Conservation (phyloP, 495 filamentous ascomycete genomes). For the Penicillium desertorum region DNA sequence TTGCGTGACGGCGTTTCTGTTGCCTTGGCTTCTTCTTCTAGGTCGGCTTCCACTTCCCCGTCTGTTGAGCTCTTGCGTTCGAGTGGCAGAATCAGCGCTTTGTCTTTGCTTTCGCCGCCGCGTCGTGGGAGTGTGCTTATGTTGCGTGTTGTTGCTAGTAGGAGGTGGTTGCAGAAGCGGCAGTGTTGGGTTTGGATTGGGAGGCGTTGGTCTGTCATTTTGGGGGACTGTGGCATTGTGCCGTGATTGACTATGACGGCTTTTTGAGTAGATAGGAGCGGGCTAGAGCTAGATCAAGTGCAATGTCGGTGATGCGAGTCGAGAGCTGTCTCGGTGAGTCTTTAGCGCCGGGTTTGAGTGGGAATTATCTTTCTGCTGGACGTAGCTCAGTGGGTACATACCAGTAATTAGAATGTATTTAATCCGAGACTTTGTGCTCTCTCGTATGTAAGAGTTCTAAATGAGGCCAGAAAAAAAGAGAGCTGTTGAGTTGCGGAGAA, state of each 20-base stretch:
- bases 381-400: neutral
- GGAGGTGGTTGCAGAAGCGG: constrained; percentile 66
- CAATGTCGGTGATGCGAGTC: neutral
- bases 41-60: constrained; percentile 5
- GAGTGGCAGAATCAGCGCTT: constrained; percentile 31
- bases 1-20: constrained; percentile 2
- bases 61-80: constrained; percentile 8
- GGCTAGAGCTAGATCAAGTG: neutral
- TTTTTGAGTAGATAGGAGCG: neutral
- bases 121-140: constrained; percentile 57
- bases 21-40: constrained; percentile 11
- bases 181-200: constrained; percentile 69
- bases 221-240: neutral
- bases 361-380: neutral
- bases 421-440: neutral
- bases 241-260: constrained; percentile 2
- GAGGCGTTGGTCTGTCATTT: constrained; percentile 21
- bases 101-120: constrained; percentile 26
- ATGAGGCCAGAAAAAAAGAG: neutral
- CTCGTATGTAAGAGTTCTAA: no score
- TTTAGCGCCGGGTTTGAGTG: neutral
- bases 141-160: constrained; percentile 63
- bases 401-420: neutral
- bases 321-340: constrained; percentile 2
- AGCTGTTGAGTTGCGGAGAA: constrained; percentile 7